A percentile compares a stretch with the other conserved stretches of the same genome.
These are phyloP conservation scores for Fusarium bulbicola DNA, from an alignment of 2,329 filamentous ascomycete species.

Conservation along the genomic window DNA sequence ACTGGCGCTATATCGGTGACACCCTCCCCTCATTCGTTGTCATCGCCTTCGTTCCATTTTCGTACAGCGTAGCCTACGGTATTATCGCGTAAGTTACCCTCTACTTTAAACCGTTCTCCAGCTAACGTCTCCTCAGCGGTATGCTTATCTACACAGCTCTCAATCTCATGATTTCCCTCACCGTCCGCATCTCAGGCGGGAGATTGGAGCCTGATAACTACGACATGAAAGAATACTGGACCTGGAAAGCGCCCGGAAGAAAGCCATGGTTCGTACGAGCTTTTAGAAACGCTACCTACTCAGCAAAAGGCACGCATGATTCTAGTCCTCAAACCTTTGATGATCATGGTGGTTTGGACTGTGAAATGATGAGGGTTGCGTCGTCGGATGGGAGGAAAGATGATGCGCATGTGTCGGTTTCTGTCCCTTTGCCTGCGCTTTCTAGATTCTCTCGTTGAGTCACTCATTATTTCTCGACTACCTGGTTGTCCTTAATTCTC, in stretches of 20 bases:
- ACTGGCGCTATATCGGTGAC: conserved; percentile 83
- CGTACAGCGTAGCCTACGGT: conserved; percentile 83
- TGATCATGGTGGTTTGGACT: conserved; percentile 1
- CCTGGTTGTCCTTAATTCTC: fast-evolving
- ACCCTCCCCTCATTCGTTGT: conserved; percentile 82
- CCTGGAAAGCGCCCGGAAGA: conserved; percentile 25
- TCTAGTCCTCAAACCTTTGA: neutral
- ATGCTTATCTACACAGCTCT: conserved; percentile 29
- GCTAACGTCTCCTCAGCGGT: neutral
- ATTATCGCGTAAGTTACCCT: conserved; percentile 65
- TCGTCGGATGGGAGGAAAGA: conserved; percentile 14
- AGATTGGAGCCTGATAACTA: conserved; percentile 28
- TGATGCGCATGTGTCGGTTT: neutral
- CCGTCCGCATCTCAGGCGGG: conserved; percentile 14
- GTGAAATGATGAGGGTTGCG: conserved; percentile 20
- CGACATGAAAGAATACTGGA: conserved; percentile 38
- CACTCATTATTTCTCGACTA: fast-evolving
- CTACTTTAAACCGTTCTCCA: fast-evolving
- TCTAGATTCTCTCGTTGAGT: neutral
- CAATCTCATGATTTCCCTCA: conserved; percentile 21
- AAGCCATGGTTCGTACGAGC: conserved; percentile 29
- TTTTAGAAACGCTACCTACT: neutral
- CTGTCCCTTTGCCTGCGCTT: neutral
- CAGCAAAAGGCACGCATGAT: neutral
- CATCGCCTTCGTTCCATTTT: conserved; percentile 83